Base-by-base conservation (phyloP, 202 grass and related monocot species). In the Hordeum pubiflorum region DNA sequence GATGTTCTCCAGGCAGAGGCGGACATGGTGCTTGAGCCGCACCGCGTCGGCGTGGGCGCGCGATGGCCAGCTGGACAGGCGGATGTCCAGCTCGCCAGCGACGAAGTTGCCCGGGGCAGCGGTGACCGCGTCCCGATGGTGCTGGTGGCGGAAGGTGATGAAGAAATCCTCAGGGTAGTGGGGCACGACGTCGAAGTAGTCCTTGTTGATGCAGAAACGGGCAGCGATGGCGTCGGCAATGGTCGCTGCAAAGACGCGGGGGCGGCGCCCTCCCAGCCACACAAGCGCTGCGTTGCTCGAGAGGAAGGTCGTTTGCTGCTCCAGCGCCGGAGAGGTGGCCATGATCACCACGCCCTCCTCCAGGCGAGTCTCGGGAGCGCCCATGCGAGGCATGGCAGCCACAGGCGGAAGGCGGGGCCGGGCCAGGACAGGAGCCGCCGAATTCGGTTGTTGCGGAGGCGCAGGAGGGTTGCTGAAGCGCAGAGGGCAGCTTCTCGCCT, bases 211-310 rank as follows among this genome's bases (percentile, higher is more conserved):
- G 21, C 21, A 3, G 0, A 9, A 9, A 2, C 4, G 2, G 56
- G 6, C n/a, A 1, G 9, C 3, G 29, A 58, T 7, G 2, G 56
- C 56, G 2, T 22, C 21, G n/a, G 4, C 10, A n/a, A 58, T 58
- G 2, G 7, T 2, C 0, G 20, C 56, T 0, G 21, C 56, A 0
- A 0, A 4, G 56, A 58, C 21, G 3, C 2, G 0, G 3, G 21
- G 56, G 6, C n/a, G 22, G 2, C 9, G 8, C 2, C 7, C 0
- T 2, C 56, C 56, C 2, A 23, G 56, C 9, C 21, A 58, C 2
- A 57, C n/a, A 4, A 57, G 6, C 2, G 2, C 7, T 2, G 3
- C n/a, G 6, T 58, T 7, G 9, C 23, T 58, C 2, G 3, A 20
- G 0, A 58, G 56, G 3, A 7, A 9, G 0, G 56, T 21, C 2